phyloP scores from a whole-genome alignment of 73 alveolate genomes.

The Blepharisma japonicum region DNA sequence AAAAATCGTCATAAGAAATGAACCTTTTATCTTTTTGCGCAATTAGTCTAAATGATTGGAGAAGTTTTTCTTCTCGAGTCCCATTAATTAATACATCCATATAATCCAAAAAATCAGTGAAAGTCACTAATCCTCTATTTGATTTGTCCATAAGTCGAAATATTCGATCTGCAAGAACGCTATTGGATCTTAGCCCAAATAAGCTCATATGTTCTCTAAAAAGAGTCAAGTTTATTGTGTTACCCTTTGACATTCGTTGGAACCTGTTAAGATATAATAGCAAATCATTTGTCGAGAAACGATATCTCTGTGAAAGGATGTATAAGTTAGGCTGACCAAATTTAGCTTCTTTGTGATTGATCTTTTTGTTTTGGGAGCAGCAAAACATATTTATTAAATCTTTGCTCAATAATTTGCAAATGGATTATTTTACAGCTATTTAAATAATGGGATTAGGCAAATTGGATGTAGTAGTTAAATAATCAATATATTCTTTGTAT shows the following conservation, averaged over 20 bases:
- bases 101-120: neutral
- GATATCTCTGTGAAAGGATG: neutral
- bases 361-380: no score
- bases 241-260: constrained; percentile 13
- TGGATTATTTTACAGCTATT: no score
- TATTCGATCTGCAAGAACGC: neutral
- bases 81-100: constrained; percentile 3
- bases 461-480: no score
- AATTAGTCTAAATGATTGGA: neutral
- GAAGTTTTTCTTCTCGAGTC: neutral
- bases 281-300: constrained; percentile 5
- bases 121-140: neutral
- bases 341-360: neutral
- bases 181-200: constrained; percentile 1
- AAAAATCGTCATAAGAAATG: constrained; percentile 1
- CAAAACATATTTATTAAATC: no score
- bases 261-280: neutral
- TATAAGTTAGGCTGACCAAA: neutral
- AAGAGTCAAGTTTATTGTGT: neutral
- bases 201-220: constrained; percentile 20
- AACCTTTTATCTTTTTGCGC: neutral
- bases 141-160: neutral
- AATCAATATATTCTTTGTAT: no score
- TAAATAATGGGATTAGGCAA: no score
- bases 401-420: no score